phyloP scores from a whole-genome alignment of 257 asterid species.

The Galeopsis tetrahit region DNA sequence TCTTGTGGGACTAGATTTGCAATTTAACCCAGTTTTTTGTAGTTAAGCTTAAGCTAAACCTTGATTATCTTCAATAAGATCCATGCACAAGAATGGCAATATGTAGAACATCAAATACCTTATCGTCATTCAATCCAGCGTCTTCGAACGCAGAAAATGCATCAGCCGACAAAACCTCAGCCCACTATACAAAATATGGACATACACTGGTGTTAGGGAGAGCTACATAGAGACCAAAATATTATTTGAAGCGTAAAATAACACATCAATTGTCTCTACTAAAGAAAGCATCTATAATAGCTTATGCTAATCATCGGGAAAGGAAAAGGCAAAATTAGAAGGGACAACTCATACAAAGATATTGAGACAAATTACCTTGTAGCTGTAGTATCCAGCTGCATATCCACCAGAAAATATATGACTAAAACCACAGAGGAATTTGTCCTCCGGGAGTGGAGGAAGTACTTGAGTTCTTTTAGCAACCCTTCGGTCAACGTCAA shows the following conservation, averaged over 20 bases:
- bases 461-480: slow-evolving; percentile 76
- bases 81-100: neutral
- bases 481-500: slow-evolving; percentile 79
- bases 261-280: slow-evolving; percentile 9
- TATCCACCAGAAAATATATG: slow-evolving; percentile 98
- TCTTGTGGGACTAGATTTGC: no score
- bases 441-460: slow-evolving; percentile 86
- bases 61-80: neutral
- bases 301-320: slow-evolving; percentile 12
- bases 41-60: slow-evolving; percentile 1
- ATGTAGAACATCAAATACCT: slow-evolving; percentile 50
- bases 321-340: slow-evolving; percentile 2
- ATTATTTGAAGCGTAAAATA: slow-evolving; percentile 2
- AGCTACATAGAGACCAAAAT: slow-evolving; percentile 12
- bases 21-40: neutral
- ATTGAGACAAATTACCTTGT: slow-evolving; percentile 61
- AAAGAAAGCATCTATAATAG: slow-evolving; percentile 3
- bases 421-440: slow-evolving; percentile 86
- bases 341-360: slow-evolving; percentile 19
- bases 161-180: slow-evolving; percentile 98
- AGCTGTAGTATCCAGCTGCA: slow-evolving; percentile 99
- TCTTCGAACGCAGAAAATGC: slow-evolving; percentile 99
- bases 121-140: slow-evolving; percentile 75
- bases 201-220: slow-evolving; percentile 29
- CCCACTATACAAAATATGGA: slow-evolving; percentile 76